Evolutionary conservation across 2,329 filamentous ascomycete species (phyloP).

Genomic region (Fusarium kyushuense): DNA sequence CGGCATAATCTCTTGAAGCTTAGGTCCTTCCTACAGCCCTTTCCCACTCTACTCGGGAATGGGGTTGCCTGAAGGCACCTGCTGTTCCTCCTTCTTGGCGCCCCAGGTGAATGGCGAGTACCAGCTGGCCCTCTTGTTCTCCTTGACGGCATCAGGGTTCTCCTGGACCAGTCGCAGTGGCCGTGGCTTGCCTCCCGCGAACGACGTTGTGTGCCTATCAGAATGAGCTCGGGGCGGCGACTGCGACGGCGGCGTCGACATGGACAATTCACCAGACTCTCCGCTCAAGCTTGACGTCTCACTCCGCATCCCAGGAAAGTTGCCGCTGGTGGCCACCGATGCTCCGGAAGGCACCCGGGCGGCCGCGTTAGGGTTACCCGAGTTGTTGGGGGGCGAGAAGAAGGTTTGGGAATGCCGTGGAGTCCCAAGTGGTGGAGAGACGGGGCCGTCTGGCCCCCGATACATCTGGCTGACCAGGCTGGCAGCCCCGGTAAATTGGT

Average conservation of each 20-base stretch:
- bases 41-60: slow-evolving; percentile 52
- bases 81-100: slow-evolving; percentile 62
- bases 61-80: slow-evolving; percentile 45
- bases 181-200: slow-evolving; percentile 78
- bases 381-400: slow-evolving; percentile 65
- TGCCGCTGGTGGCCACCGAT: slow-evolving; percentile 63
- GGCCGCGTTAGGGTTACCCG: slow-evolving; percentile 64
- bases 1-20: slow-evolving; percentile 6
- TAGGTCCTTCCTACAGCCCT: slow-evolving; percentile 12
- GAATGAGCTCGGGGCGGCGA: slow-evolving; percentile 65
- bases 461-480: slow-evolving; percentile 92
- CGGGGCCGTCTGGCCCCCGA: slow-evolving; percentile 74
- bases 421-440: slow-evolving; percentile 69
- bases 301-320: slow-evolving; percentile 79
- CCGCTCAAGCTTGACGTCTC: slow-evolving; percentile 74
- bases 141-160: slow-evolving; percentile 65
- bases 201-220: slow-evolving; percentile 67
- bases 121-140: slow-evolving; percentile 74
- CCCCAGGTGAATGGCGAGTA: slow-evolving; percentile 68
- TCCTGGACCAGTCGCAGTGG: slow-evolving; percentile 91
- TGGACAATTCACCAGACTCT: slow-evolving; percentile 66
- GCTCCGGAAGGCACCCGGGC: slow-evolving; percentile 65
- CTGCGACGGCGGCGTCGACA: slow-evolving; percentile 62
- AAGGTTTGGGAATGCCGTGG: slow-evolving; percentile 73
- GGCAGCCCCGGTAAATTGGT: slow-evolving; percentile 73